Base-by-base conservation (phyloP, 352 stramenopile genomes). In the Chrysophaeum taylorii region DNA sequence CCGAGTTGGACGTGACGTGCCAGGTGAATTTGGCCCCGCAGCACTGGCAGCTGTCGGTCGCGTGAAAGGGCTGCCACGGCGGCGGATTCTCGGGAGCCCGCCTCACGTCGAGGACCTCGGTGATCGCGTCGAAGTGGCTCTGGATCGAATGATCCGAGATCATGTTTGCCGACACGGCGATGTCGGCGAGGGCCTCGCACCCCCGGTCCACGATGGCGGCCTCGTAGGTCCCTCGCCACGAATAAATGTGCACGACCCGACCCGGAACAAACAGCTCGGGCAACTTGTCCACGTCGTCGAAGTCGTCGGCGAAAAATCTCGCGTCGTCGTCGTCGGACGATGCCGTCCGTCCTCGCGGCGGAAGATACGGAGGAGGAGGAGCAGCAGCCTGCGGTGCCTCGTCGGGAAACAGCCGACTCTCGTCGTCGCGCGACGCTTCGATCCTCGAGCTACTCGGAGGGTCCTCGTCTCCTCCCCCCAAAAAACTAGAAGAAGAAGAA, bases 231-330 rank as follows among this genome's bases (percentile, higher is more conserved):
- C 83, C 83, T 37, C 81, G 61, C 74, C 87, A 82, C 43, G 78
- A 82, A 71, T 91, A 92, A 45, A 92, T 84, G 72, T 91, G 86
- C 1, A 88, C 76, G 70, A 92, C 82, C 70, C 83, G 84, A 5
- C 86, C 86, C 29, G 86, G 86, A 27, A 91, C 78, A 73, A 85
- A 92, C 75, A 91, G 83, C 63, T 84, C 70, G 36, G 83, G 86
- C 25, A 92, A 75, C 48, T 81, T 80, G 35, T 80, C 80, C 63
- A 88, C 83, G 64, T 88, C 84, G 31, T 89, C 77, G 35, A 87
- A 76, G 12, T 70, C 70, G 70, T 79, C 69, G n/a, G n/a, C n/a
- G n/a, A 72, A 73, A 69, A 14, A 76, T 68, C 33, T 77, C 52
- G 5, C 45, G 7, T 57, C n/a, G 25, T 37, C 50, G 18, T 62